phyloP scores from a whole-genome alignment of 2,329 filamentous ascomycete species.

The Ascochyta viciae-villosae region DNA sequence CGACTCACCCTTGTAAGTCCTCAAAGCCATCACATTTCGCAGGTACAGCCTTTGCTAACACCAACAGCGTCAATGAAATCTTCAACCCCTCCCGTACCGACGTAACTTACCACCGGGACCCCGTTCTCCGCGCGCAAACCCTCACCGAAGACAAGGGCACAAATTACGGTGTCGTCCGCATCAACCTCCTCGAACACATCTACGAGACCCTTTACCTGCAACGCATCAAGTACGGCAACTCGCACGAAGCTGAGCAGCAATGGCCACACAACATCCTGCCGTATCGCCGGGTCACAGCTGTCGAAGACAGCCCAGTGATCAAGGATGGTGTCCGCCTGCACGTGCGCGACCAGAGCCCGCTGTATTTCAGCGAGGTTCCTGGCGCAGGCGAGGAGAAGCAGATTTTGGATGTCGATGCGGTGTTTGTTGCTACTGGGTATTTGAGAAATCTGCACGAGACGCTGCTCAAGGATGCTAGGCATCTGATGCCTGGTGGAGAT shows the following conservation, averaged over 20 bases:
- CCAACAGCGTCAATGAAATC: conserved; percentile 83
- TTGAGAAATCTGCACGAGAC: conserved; percentile 77
- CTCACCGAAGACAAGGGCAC: conserved; percentile 79
- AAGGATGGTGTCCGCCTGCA: conserved; percentile 49
- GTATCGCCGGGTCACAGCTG: conserved; percentile 69
- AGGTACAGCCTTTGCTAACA: conserved; percentile 32
- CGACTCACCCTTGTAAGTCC: conserved; percentile 88
- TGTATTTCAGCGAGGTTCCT: conserved; percentile 40
- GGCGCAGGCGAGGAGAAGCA: conserved; percentile 60
- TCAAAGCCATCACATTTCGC: neutral
- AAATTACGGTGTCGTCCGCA: conserved; percentile 92
- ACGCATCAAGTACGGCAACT: conserved; percentile 68
- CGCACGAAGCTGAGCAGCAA: conserved; percentile 64
- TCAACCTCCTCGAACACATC: conserved; percentile 87
- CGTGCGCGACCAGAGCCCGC: conserved; percentile 60
- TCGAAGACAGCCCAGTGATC: conserved; percentile 58
- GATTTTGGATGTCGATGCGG: conserved; percentile 75
- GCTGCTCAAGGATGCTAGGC: conserved; percentile 71
- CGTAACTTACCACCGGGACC: conserved; percentile 72
- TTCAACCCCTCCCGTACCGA: conserved; percentile 91
- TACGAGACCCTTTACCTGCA: conserved; percentile 91
- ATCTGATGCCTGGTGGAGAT: conserved; percentile 66
- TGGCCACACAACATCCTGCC: conserved; percentile 86
- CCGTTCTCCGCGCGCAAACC: conserved; percentile 65
- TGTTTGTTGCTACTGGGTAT: conserved; percentile 91